Evolutionary conservation across 768 basidiomycete species (phyloP), one percentile per base, ranked within the genome.

Genomic region (Steccherinum ochraceum): DNA sequence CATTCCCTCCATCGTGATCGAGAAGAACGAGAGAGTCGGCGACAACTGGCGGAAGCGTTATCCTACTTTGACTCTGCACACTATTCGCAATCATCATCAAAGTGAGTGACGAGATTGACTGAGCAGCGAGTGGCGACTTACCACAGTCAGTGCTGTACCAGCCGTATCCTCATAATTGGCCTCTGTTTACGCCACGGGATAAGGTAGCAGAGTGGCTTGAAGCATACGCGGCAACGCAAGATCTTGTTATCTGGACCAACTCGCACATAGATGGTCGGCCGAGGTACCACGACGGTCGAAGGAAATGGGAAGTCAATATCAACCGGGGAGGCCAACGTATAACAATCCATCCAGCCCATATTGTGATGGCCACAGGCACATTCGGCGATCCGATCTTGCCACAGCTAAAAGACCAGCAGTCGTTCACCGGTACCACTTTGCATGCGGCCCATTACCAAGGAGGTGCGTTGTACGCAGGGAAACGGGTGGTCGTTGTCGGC

Each of bases 31-130:
- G 1, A 58, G 67, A 0, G 58, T 75, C 11, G 75, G 75, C 2
- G 73, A 75, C 52, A 64, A 59, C 16, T 76, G 75, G 75, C 46
- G 74, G 16, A 61, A 67, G 24, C 66, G 75, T 3, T 77, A 78
- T 56, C 69, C 69, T 2, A 67, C 69, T 0, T 57, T 79, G 23
- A 61, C 59, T 11, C 58, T 78, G 21, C 76, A 77, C 47, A 72
- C 71, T 20, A 58, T 52, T 40, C 55, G 50, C 45, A 60, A 56
- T 23, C 58, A 68, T 50, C 58, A 61, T 30, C 50, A 45, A 24
- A 27, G 57, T 53, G 47, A 51, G 61, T 48, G 19, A n/a, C n/a
- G n/a, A n/a, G n/a, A n/a, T n/a, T n/a, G n/a, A n/a, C n/a, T n/a
- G n/a, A n/a, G n/a, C n/a, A n/a, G n/a, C n/a, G n/a, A n/a, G n/a